Evolutionary conservation across 164 flowering plant genomes (phyloP), one percentile per base, ranked within the genome.

Genomic region (Kalanchoe fedtschenkoi): DNA sequence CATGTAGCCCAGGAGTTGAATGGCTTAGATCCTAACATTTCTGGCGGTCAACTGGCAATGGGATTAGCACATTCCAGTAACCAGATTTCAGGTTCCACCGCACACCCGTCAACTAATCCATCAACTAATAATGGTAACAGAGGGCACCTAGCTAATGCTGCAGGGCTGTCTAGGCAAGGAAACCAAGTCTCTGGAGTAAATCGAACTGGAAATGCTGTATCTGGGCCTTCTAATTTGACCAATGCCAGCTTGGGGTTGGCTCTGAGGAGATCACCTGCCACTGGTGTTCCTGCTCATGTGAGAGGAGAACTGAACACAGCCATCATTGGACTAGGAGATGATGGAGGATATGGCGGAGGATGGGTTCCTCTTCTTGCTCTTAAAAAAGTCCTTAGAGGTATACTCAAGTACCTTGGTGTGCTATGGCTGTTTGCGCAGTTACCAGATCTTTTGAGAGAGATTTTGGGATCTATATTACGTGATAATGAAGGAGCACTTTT

Each of bases 281-380:
- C 88, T 54, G 82, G 81, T 72, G 89, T 85, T 7, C 97, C 98
- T 39, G 85, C 90, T 21, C 90, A 88, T 72, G 92, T 95, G 22
- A 81, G 90, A 70, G 99, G 99, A 65, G 99, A 95, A 57, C 69
- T 95, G 58, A 91, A 91, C 73, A 95, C 97, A 21, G 93, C 99
- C 34, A 91, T 95, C 66, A 95, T 95, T 76, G 99, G 99, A 37
- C 93, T 95, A 71, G 99, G 99, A 34, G 99, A 91, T 81, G 99
- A 95, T 79, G 99, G 99, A 46, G 99, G 99, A 14, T 95, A 95
- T 80, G 99, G 99, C 30, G 99, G 99, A 53, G 99, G 99, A 62
- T 95, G 97, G 97, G 99, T 95, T 76, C 99, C 99, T 26, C 84
- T 87, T 64, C 91, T 90, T 73, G 99, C 99, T 39, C 96, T 95